Percentiles rank a stretch among this genome's conserved stretches.
Conservation (phyloP, 2,329 filamentous ascomycete species). For the Pyricularia sp. region DNA sequence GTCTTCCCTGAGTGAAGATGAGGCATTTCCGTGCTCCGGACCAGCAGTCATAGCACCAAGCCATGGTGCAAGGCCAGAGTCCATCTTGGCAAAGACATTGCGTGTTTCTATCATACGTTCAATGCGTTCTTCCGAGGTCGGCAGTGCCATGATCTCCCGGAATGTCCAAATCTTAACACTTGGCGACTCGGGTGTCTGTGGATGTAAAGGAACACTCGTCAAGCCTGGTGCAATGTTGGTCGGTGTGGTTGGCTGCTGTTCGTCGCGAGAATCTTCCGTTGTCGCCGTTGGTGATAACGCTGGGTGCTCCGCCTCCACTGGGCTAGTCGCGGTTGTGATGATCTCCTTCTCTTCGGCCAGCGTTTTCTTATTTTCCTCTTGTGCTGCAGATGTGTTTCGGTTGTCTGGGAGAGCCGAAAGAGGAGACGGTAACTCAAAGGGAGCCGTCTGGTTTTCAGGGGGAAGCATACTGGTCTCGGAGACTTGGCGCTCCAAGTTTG, state of each 20-base stretch:
- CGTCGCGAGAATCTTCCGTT: not conserved
- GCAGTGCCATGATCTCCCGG: constrained; percentile 67
- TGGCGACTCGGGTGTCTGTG: constrained; percentile 2
- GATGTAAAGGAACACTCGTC: constrained; percentile 3
- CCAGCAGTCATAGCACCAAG: constrained; percentile 33
- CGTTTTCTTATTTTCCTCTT: constrained; percentile 23
- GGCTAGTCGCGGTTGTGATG: constrained; percentile 22
- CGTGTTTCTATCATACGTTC: constrained; percentile 65
- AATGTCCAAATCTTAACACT: constrained; percentile 46
- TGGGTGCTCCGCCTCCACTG: constrained; percentile 29
- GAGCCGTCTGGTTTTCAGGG: constrained; percentile 15
- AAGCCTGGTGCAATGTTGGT: constrained; percentile 7
- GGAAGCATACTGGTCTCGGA: constrained; percentile 25
- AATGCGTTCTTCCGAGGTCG: constrained; percentile 58
- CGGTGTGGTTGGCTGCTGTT: constrained; percentile 9
- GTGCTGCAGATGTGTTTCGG: constrained; percentile 9
- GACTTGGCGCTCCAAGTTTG: constrained; percentile 22
- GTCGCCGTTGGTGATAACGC: constrained; percentile 11
- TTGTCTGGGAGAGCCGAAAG: constrained; percentile 27
- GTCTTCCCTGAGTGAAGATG: constrained; percentile 17
- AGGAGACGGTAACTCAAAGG: constrained; percentile 32
- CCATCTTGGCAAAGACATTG: constrained; percentile 57
- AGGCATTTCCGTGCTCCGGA: constrained; percentile 36
- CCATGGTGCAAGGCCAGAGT: constrained; percentile 65
- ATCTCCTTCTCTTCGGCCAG: constrained; percentile 35